Base-by-base conservation (phyloP, 805 yeast genomes). In the Saccharomycopsis javanensis region DNA sequence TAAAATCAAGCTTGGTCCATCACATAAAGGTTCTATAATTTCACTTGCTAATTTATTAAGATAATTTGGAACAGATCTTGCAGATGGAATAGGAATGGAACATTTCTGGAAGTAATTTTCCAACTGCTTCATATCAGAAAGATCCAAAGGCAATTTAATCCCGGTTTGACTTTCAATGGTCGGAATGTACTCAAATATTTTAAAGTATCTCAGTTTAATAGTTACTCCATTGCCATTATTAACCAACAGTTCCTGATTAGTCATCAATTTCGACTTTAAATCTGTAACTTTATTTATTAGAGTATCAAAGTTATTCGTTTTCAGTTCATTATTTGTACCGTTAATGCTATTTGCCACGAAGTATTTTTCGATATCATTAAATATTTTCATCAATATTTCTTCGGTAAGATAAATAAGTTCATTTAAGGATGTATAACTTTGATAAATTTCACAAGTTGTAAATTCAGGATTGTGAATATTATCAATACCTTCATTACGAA, bases 401-500 rank as follows among this genome's bases (percentile, higher is more conserved):
- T 58, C 61, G 28, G 63, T 56, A 54, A 68, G 71, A 67, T 85
- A 87, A 97, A 92, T 92, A 68, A 92, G 80, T 71, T 94, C 97
- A 70, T 88, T 88, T 55, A 91, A 96, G 74, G 92, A 97, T 59
- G 97, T 97, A 67, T 88, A 92, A 50, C 98, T 97, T 79, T 90
- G 92, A 74, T 92, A 92, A 75, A 92, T 92, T 77, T 92, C 99
- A 80, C 98, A 92, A 60, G 98, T 91, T 67, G 98, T 92, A 77
- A 92, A 92, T 77, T 92, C 99, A 58, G 98, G 98, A 81, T 92
- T 92, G 75, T 92, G 99, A 63, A 97, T 92, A 92, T 88, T 83
- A 74, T 92, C 99, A 63, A 92, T 91, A 74, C 98, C 97, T 75
- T 92, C 98, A 71, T 92, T 92, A 81, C 99, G 87, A 79, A 92